These are phyloP conservation scores for Cercospora berteroae DNA, from an alignment of 2,329 filamentous ascomycete species.

Conservation along the genomic window DNA sequence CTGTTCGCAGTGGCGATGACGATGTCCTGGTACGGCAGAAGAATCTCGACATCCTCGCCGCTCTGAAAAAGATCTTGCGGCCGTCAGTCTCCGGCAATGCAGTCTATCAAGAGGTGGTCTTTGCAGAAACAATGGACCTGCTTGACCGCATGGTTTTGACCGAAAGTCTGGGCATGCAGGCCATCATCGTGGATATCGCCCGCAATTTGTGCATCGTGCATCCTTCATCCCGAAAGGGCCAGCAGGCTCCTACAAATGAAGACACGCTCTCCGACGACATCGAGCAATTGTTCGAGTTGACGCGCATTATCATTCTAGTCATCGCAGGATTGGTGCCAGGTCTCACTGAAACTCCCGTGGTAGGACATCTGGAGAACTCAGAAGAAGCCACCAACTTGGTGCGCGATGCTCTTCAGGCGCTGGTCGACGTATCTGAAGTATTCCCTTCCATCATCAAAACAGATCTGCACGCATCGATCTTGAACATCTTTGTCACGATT, in stretches of 20 bases:
- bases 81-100: constrained; percentile 94
- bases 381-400: constrained; percentile 84
- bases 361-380: constrained; percentile 63
- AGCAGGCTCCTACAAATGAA: constrained; percentile 34
- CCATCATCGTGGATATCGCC: constrained; percentile 90
- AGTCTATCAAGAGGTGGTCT: constrained; percentile 93
- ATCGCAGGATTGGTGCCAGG: constrained; percentile 85
- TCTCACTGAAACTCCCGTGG: constrained; percentile 56
- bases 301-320: constrained; percentile 91
- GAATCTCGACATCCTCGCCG: constrained; percentile 76
- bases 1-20: constrained; percentile 67
- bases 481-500: constrained; percentile 94
- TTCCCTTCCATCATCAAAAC: constrained; percentile 96
- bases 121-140: constrained; percentile 95
- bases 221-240: constrained; percentile 73
- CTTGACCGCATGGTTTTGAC: constrained; percentile 90
- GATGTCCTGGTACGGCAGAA: constrained; percentile 35
- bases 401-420: constrained; percentile 74
- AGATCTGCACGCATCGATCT: constrained; percentile 91
- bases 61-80: constrained; percentile 89
- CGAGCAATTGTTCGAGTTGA: constrained; percentile 95
- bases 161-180: constrained; percentile 82
- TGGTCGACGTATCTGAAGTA: constrained; percentile 91
- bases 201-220: constrained; percentile 86
- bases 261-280: constrained; percentile 93